phyloP scores from a whole-genome alignment of 2,329 filamentous ascomycete genomes.

The Tricladium varicosporioides region DNA sequence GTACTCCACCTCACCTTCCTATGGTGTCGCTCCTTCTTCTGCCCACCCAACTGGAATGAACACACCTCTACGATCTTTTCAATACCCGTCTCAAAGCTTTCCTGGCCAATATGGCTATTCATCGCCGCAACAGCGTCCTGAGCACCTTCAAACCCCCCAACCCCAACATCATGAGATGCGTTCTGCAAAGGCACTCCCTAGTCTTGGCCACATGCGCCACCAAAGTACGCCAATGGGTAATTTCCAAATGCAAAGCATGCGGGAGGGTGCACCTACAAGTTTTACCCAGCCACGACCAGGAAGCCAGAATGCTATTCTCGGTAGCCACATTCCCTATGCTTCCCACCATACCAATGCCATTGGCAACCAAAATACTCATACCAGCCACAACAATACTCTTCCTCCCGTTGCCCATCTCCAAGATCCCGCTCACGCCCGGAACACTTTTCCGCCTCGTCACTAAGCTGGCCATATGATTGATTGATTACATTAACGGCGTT shows the following conservation, averaged over 20 bases:
- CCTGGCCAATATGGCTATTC: neutral
- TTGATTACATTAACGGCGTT: neutral
- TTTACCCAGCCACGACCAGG: neutral
- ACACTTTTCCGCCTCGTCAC: neutral
- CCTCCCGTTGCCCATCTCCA: conserved; percentile 5
- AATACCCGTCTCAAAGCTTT: neutral
- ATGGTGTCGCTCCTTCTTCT: neutral
- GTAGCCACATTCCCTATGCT: neutral
- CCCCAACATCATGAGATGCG: neutral
- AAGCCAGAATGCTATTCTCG: neutral
- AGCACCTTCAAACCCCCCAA: neutral
- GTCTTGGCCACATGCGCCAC: conserved; percentile 10
- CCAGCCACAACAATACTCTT: neutral
- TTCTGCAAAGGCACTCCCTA: neutral
- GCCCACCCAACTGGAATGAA: neutral
- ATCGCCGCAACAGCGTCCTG: neutral
- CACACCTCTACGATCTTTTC: neutral
- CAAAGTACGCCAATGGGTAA: conserved; percentile 16
- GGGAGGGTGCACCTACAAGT: neutral
- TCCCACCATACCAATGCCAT: neutral
- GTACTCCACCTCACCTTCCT: conserved; percentile 10
- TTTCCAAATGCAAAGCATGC: neutral
- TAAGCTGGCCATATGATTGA: neutral
- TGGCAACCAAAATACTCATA: neutral
- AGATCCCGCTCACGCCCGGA: neutral